Evolutionary conservation across 1,284 basidiomycete genomes (phyloP), one percentile per base, ranked within the genome.

Genomic region (Trichosporon faecale): DNA sequence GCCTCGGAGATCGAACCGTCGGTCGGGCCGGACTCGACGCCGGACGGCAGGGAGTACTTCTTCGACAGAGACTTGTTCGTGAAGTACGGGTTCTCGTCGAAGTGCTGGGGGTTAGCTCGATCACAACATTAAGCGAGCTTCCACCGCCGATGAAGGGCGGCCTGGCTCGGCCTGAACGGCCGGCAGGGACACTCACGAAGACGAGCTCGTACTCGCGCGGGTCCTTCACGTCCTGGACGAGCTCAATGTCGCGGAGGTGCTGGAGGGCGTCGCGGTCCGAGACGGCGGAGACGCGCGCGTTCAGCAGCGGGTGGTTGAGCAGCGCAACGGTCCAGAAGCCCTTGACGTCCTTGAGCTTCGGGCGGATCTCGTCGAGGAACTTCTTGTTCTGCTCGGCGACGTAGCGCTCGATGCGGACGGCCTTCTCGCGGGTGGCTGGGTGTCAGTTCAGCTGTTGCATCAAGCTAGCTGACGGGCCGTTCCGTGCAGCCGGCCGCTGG

Each of bases 51-150:
- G 5, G 75, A 64, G 73, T 77, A 84, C 67, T 77, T 78, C 76
- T 83, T 83, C 60, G 71, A 73, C 27, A 84, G 72, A 4, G 77
- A 76, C 60, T 72, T 72, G 77, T 84, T 80, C 70, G 75, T 72
- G 74, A 84, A 84, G 76, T 76, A 84, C 1, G 81, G 81, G 78
- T 84, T 84, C 73, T 83, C 80, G 46, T 71, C 74, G 71, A 84
- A 84, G 71, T 80, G 78, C 78, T 79, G 35, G 49, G 14, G 4
- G 64, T 69, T 6, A 69, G 25, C 35, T 37, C 35, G 31, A 33
- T 33, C 31, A 33, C 31, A 33, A 33, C 31, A 33, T n/a, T n/a
- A n/a, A n/a, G 33, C 9, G 5, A 33, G 33, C 37, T 40, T 6
- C 7, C 12, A 14, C 12, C 37, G 12, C 37, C 5, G 31, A 3